Conservation (phyloP, 768 basidiomycete species). For the Mycena maculata region DNA sequence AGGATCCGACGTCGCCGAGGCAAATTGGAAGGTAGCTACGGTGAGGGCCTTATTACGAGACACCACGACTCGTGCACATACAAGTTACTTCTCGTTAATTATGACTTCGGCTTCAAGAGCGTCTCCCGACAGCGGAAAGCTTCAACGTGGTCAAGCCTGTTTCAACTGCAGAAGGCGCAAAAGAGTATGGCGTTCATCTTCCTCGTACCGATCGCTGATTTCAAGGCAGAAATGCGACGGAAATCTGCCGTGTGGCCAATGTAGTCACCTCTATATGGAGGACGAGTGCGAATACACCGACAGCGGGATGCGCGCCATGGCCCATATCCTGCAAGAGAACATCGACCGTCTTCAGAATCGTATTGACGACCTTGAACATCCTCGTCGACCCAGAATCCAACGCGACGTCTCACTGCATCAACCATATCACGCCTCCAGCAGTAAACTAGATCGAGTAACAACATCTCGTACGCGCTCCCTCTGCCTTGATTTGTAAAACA, state of each 20-base stretch:
- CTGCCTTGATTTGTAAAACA: not conserved
- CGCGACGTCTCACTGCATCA: constrained; percentile 2
- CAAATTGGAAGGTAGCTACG: constrained; percentile 13
- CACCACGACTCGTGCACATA: no score
- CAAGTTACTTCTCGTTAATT: not conserved
- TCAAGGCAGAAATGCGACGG: constrained; percentile 16
- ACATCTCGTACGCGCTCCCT: not conserved
- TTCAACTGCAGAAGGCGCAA: constrained; percentile 22
- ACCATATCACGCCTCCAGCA: not conserved
- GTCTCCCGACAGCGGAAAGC: constrained; percentile 19
- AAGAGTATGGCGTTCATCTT: not conserved
- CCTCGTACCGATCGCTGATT: not conserved
- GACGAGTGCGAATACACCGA: constrained; percentile 27
- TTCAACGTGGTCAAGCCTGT: constrained; percentile 23
- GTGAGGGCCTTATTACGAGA: constrained; percentile 1
- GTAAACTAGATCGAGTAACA: not conserved
- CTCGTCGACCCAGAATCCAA: not conserved
- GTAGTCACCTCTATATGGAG: constrained; percentile 17
- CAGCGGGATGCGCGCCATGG: constrained; percentile 2
- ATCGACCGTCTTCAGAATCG: constrained; percentile 14
- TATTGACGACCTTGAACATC: constrained; percentile 16
- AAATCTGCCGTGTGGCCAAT: constrained; percentile 24
- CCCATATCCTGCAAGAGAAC: constrained; percentile 17
- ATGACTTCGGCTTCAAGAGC: constrained; percentile 15
- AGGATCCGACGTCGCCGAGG: constrained; percentile 12